These are phyloP conservation scores for Fusarium sarcochroum DNA, from an alignment of 2,329 filamentous ascomycete genomes.

Conservation along the genomic window DNA sequence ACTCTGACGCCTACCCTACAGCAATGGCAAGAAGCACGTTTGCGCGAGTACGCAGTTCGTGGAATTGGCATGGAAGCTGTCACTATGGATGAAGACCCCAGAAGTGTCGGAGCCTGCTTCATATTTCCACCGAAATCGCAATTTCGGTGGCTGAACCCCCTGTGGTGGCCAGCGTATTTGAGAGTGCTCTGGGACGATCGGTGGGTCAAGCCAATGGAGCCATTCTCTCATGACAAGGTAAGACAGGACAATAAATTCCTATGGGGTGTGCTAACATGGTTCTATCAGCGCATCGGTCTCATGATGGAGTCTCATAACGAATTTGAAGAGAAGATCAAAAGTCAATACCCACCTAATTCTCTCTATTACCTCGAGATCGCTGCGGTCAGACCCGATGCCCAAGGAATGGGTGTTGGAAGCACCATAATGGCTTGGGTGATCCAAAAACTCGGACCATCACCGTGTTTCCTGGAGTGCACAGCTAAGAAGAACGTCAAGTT, in stretches of 20 bases:
- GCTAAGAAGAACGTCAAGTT: background rate
- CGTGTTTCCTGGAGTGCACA: background rate
- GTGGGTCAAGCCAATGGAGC: background rate
- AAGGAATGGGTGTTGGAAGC: background rate
- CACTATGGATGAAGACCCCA: background rate
- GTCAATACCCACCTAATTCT: background rate
- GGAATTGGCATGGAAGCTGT: background rate
- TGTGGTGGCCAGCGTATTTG: background rate
- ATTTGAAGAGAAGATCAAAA: background rate
- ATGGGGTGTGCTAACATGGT: too few relatives aligned
- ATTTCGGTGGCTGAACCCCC: background rate
- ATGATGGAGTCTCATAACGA: background rate
- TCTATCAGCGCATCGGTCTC: background rate
- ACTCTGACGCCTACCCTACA: background rate
- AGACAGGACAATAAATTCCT: rapidly evolving
- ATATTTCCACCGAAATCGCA: background rate
- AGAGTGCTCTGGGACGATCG: background rate
- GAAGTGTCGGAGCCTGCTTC: background rate
- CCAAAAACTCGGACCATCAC: background rate
- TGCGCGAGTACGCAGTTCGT: background rate
- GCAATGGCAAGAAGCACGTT: background rate
- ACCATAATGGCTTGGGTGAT: background rate
- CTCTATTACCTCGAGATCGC: background rate
- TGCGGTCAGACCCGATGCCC: background rate
- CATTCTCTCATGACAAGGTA: background rate